phyloP scores from a whole-genome alignment of 1,284 basidiomycete species.

The Flammula alnicola region DNA sequence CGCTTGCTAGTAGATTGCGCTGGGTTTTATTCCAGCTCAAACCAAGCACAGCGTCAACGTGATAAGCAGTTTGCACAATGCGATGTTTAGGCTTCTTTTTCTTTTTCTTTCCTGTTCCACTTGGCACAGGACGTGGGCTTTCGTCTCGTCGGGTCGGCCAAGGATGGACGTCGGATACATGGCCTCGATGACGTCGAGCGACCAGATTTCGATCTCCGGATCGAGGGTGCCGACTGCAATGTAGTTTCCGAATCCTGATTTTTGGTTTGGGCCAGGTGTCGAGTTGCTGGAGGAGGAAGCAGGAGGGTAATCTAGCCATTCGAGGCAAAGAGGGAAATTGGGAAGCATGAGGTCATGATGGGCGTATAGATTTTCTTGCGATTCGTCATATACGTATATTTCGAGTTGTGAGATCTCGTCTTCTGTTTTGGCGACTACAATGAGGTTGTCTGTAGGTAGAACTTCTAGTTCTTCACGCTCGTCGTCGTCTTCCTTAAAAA shows the following conservation, averaged over 20 bases:
- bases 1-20: constrained; percentile 89
- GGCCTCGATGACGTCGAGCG: constrained; percentile 90
- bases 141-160: constrained; percentile 87
- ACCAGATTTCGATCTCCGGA: constrained; percentile 99
- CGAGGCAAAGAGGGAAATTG: constrained; percentile 96
- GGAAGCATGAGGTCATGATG: constrained; percentile 99
- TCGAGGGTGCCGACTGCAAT: constrained; percentile 98
- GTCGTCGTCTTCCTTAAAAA: constrained; percentile 67
- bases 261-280: constrained; percentile 36
- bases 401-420: constrained; percentile 97
- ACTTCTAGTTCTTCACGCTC: constrained; percentile 94
- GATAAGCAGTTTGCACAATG: constrained; percentile 69
- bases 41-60: constrained; percentile 92
- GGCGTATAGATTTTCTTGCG: constrained; percentile 91
- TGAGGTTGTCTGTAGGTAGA: constrained; percentile 88
- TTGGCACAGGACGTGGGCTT: constrained; percentile 77
- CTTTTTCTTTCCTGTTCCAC: constrained; percentile 94
- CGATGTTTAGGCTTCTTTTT: constrained; percentile 86
- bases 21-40: constrained; percentile 93
- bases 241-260: constrained; percentile 77
- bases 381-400: constrained; percentile 93
- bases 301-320: constrained; percentile 97
- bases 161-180: constrained; percentile 95
- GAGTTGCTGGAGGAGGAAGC: constrained; percentile 49
- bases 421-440: constrained; percentile 94